Conservation (phyloP, 208 protist genomes). For the Crithidia expoeki region DNA sequence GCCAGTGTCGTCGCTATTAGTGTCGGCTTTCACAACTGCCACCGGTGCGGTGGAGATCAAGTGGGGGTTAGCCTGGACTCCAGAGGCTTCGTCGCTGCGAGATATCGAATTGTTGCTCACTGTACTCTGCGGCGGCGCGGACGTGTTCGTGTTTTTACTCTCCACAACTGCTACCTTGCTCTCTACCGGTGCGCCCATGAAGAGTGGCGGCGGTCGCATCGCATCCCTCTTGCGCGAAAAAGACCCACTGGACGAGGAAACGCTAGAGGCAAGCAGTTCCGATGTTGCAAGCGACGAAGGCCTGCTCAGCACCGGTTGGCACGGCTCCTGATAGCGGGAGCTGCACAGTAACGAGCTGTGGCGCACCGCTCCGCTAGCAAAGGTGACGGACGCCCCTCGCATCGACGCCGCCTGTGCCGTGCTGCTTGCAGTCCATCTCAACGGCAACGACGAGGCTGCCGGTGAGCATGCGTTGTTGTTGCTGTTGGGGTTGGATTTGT, state of each 20-base stretch:
- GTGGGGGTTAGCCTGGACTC: background rate
- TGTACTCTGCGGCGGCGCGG: background rate
- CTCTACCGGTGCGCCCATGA: background rate
- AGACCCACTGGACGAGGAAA: conserved; percentile 10
- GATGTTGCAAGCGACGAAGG: conserved; percentile 9
- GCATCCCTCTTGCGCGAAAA: conserved; percentile 11
- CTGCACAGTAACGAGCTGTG: conserved; percentile 19
- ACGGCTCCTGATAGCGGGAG: conserved; percentile 12
- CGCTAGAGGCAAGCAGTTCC: conserved; percentile 11
- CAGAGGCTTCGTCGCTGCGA: background rate
- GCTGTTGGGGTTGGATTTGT: background rate
- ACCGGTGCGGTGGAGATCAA: background rate
- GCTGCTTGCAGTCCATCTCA: conserved; percentile 21
- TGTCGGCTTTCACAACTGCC: background rate
- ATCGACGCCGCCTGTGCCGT: conserved; percentile 27
- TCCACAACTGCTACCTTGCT: background rate
- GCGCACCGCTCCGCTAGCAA: conserved; percentile 27
- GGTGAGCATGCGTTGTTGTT: conserved; percentile 2
- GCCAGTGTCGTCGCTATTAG: background rate
- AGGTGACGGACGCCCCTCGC: conserved; percentile 27
- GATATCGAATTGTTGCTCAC: background rate
- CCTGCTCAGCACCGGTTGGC: conserved; percentile 18
- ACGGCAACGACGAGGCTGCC: conserved; percentile 3
- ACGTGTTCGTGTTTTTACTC: background rate
- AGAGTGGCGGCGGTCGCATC: conserved; percentile 3